These are phyloP conservation scores for Psilocybe subaeruginosa DNA, from an alignment of 768 basidiomycete species.

Conservation along the genomic window DNA sequence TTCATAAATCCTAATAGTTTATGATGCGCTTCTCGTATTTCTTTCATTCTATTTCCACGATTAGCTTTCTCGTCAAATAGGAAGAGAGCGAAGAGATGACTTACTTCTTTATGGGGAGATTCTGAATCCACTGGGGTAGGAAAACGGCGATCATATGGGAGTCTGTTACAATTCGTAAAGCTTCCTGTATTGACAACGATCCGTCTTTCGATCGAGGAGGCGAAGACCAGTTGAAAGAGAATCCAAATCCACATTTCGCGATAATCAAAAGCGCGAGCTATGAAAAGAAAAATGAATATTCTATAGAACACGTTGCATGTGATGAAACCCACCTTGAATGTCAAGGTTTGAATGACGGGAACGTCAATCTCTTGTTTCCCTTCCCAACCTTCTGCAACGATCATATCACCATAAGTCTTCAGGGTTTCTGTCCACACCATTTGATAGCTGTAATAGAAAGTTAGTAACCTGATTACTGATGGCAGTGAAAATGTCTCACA, in stretches of 20 bases:
- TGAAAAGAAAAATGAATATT: not conserved
- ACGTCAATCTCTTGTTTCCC: conserved; percentile 29
- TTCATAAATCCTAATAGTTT: conserved; percentile 41
- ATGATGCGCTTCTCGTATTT: conserved; percentile 30
- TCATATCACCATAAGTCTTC: conserved; percentile 42
- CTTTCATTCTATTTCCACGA: conserved; percentile 1
- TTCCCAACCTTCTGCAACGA: conserved; percentile 37
- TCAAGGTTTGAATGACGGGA: conserved; percentile 33
- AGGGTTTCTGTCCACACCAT: conserved; percentile 43
- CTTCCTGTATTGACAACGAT: conserved; percentile 32
- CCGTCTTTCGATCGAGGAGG: conserved; percentile 41
- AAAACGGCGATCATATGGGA: conserved; percentile 26
- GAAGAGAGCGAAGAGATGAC: not conserved
- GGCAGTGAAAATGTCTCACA: conserved; percentile 36
- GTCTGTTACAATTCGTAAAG: conserved; percentile 33
- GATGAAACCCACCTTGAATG: conserved; percentile 33
- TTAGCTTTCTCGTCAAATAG: not conserved
- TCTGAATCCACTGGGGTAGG: conserved; percentile 40
- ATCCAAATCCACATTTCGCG: conserved; percentile 50
- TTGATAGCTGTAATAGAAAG: conserved; percentile 32
- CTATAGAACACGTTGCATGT: not conserved
- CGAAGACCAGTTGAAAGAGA: conserved; percentile 42
- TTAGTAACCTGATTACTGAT: not conserved
- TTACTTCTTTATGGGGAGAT: conserved; percentile 39
- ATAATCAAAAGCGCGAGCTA: conserved; percentile 48